Conservation (phyloP, 805 yeast genomes). For the Hanseniaspora hatyaiensis region DNA sequence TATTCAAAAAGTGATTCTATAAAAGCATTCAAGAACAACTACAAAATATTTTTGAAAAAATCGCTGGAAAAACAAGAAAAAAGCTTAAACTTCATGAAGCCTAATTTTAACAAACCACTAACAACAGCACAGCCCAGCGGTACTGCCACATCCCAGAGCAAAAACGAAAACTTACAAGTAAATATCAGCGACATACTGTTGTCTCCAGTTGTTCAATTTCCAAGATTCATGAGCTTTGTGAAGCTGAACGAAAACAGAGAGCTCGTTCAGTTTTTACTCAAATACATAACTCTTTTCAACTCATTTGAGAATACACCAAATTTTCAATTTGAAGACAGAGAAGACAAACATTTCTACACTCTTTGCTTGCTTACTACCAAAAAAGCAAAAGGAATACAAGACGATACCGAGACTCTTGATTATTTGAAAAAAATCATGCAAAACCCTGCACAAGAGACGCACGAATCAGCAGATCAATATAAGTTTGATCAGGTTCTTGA, state of each 20-base stretch:
- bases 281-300: not conserved
- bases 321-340: no score
- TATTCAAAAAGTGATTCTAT: not conserved
- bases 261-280: constrained; percentile 7
- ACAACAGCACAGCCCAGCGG: no score
- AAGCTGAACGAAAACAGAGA: constrained; percentile 11
- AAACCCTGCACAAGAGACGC: not conserved
- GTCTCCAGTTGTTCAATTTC: constrained; percentile 9
- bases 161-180: not conserved
- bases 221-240: constrained; percentile 6
- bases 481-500: not conserved
- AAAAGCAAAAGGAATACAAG: constrained; percentile 1
- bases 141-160: no score
- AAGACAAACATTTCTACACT: constrained; percentile 3
- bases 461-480: not conserved
- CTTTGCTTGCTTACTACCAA: not conserved
- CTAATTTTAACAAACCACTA: not conserved
- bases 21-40: not conserved
- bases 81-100: not conserved
- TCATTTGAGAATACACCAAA: not conserved
- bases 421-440: not conserved
- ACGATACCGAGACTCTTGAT: not conserved
- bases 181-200: constrained; percentile 1
- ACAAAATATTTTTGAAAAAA: not conserved
- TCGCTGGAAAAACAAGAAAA: not conserved